phyloP scores from a whole-genome alignment of 2,329 filamentous ascomycete species.

The Colletotrichum lindemuthianum region DNA sequence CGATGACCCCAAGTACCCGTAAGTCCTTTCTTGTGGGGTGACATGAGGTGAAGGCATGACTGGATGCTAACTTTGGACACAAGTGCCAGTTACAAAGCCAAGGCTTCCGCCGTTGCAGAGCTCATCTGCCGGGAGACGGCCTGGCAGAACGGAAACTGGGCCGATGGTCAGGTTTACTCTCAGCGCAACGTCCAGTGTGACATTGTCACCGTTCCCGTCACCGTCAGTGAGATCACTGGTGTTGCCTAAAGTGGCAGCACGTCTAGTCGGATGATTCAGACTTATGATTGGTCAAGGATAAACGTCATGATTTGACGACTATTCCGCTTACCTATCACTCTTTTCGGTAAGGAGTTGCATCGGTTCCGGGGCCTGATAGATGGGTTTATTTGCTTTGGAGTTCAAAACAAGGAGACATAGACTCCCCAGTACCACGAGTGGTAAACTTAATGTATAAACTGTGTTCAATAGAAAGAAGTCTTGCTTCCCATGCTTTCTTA shows the following conservation, averaged over 20 bases:
- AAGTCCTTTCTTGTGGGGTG: not conserved
- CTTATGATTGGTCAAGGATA: not conserved
- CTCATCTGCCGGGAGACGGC: constrained; percentile 43
- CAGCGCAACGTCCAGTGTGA: constrained; percentile 42
- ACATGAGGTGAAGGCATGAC: not conserved
- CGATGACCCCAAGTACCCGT: constrained; percentile 46
- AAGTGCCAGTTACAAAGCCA: constrained; percentile 42
- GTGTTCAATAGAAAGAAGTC: not conserved
- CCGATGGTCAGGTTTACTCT: constrained; percentile 45
- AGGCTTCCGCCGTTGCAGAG: constrained; percentile 41
- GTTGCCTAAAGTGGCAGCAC: constrained; percentile 37
- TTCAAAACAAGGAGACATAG: not conserved
- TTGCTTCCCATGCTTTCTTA: too few species aligned
- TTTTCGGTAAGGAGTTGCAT: not conserved
- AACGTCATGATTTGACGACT: constrained; percentile 18
- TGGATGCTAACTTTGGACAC: constrained; percentile 1
- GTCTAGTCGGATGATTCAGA: too few species aligned
- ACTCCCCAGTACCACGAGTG: not conserved
- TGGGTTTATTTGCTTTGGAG: not conserved
- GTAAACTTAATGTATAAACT: constrained; percentile 20
- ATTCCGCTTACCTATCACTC: not conserved
- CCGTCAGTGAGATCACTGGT: constrained; percentile 42
- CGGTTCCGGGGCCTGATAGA: not conserved
- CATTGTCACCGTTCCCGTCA: constrained; percentile 39
- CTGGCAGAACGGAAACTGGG: constrained; percentile 46